Evolutionary conservation across 371 early-diverging fungal species (phyloP).

Genomic region (Mortierella sp.): DNA sequence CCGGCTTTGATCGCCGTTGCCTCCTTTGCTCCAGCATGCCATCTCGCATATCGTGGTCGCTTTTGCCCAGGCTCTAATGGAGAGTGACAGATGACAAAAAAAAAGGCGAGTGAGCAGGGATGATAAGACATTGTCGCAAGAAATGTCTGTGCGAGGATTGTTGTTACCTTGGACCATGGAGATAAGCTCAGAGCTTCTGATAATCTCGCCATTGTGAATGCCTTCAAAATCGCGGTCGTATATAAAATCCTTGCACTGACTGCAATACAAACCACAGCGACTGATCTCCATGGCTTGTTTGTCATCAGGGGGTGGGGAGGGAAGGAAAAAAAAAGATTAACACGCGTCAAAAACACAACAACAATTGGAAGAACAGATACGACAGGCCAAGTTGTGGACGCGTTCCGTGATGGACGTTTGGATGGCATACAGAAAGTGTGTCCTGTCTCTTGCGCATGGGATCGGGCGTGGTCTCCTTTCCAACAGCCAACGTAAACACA

Average conservation of each 20-base stretch:
- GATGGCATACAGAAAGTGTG: constrained; percentile 78
- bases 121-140: not conserved
- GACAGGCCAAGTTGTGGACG: no score
- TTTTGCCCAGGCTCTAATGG: constrained; percentile 60
- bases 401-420: no score
- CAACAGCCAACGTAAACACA: constrained; percentile 76
- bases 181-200: constrained; percentile 69
- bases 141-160: no score
- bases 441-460: constrained; percentile 65
- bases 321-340: not conserved
- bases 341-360: not conserved
- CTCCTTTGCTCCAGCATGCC: constrained; percentile 68
- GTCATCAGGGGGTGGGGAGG: not conserved
- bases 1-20: constrained; percentile 57
- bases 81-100: no score
- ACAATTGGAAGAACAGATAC: no score
- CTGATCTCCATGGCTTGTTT: constrained; percentile 73
- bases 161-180: constrained; percentile 57
- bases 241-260: constrained; percentile 86
- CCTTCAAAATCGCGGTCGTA: constrained; percentile 84
- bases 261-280: constrained; percentile 76
- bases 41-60: constrained; percentile 55
- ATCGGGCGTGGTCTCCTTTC: constrained; percentile 71
- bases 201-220: constrained; percentile 65
- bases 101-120: not conserved